These are phyloP conservation scores for Calonectria montana DNA, from an alignment of 2,329 filamentous ascomycete species.

Conservation along the genomic window DNA sequence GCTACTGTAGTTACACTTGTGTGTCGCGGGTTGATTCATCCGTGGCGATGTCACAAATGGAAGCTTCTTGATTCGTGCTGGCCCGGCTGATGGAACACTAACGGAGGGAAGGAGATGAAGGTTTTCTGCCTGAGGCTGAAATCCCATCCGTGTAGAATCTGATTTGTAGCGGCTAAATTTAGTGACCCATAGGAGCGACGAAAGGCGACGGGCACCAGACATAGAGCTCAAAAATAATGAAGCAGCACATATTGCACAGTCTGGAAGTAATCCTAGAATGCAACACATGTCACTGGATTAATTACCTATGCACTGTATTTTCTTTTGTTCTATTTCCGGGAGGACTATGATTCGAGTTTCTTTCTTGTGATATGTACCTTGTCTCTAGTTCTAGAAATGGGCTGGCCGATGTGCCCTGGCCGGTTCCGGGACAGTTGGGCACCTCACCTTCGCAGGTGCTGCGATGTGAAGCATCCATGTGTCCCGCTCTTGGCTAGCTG, in stretches of 20 bases:
- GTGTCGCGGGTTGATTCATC: background rate
- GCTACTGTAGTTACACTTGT: background rate
- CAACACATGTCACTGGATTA: background rate
- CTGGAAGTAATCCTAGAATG: background rate
- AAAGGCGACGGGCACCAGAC: background rate
- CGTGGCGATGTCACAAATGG: constrained; percentile 5
- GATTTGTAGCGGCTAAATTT: constrained; percentile 38
- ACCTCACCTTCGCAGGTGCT: background rate
- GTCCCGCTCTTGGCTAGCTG: background rate
- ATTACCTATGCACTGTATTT: background rate
- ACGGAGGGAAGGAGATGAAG: background rate
- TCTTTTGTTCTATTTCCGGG: background rate
- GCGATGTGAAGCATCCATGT: constrained; percentile 9
- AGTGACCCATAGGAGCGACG: constrained; percentile 2
- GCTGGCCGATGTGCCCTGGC: constrained; percentile 8
- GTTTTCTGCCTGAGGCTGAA: constrained; percentile 42
- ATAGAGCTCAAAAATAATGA: background rate
- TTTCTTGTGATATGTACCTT: background rate
- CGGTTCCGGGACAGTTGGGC: background rate
- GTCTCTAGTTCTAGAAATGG: constrained; percentile 2
- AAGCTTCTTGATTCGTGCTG: constrained; percentile 5
- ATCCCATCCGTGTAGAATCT: constrained; percentile 28
- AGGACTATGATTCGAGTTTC: background rate
- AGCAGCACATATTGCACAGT: too few species aligned
- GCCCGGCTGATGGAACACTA: background rate